phyloP scores from a whole-genome alignment of 495 filamentous ascomycete species.

The Aspergillus ostianus region DNA sequence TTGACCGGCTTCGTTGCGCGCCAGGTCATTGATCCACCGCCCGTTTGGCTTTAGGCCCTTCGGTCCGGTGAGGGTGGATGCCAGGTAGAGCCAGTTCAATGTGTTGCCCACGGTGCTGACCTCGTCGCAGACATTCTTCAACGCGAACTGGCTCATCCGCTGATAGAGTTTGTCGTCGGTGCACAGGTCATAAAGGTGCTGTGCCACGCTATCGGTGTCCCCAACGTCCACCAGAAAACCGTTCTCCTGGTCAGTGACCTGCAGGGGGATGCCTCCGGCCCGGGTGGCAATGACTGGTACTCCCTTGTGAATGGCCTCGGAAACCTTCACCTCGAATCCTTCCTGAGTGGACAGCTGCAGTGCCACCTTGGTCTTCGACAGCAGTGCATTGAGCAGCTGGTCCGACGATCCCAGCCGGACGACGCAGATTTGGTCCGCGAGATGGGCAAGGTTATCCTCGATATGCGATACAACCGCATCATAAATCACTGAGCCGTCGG shows the following conservation, averaged over 20 bases:
- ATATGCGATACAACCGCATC: slow-evolving; percentile 67
- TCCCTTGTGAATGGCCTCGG: slow-evolving; percentile 82
- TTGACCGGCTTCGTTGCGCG: slow-evolving; percentile 62
- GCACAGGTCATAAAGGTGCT: slow-evolving; percentile 67
- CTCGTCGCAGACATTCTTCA: slow-evolving; percentile 71
- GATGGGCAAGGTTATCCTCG: slow-evolving; percentile 50
- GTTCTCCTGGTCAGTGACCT: slow-evolving; percentile 70
- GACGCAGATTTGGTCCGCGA: slow-evolving; percentile 63
- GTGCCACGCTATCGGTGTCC: slow-evolving; percentile 70
- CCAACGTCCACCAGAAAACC: slow-evolving; percentile 76
- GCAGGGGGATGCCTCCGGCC: slow-evolving; percentile 80
- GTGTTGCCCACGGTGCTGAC: slow-evolving; percentile 81
- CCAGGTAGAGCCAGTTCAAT: slow-evolving; percentile 74
- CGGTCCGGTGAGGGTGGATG: slow-evolving; percentile 51
- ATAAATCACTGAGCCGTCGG: slow-evolving; percentile 72
- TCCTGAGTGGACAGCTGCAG: slow-evolving; percentile 82
- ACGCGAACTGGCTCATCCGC: slow-evolving; percentile 66
- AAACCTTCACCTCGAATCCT: slow-evolving; percentile 89
- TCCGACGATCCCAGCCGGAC: slow-evolving; percentile 78
- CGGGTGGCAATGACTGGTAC: slow-evolving; percentile 77
- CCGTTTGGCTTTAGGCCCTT: slow-evolving; percentile 50
- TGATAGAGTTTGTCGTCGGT: slow-evolving; percentile 62
- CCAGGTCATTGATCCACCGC: slow-evolving; percentile 78
- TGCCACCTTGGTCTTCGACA: slow-evolving; percentile 69
- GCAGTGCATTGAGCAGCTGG: slow-evolving; percentile 77